Conservation (phyloP, 352 stramenopile species). For the Globisporangium echinulatum region DNA sequence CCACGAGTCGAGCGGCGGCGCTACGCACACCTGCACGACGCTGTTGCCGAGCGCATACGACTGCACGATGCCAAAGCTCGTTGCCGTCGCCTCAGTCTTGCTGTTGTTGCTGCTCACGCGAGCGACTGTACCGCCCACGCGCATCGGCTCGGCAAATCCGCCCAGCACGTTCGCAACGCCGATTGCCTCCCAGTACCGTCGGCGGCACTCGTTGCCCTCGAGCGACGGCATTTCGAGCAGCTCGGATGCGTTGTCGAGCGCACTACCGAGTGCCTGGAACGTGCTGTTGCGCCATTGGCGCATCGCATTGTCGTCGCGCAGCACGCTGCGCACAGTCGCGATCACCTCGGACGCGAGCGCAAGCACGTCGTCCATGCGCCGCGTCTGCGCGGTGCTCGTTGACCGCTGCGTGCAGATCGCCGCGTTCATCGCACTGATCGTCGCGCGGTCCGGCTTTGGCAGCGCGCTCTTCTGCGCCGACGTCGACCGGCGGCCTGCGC, state of each 20-base stretch:
- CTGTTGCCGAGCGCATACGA: constrained; percentile 37
- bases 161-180: constrained; percentile 39
- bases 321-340: constrained; percentile 21
- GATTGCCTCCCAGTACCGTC: constrained; percentile 31
- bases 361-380: constrained; percentile 18
- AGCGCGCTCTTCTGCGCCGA: constrained; percentile 20
- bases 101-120: constrained; percentile 3
- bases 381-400: constrained; percentile 1
- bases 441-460: constrained; percentile 26
- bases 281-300: constrained; percentile 22
- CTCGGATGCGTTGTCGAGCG: constrained; percentile 10
- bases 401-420: constrained; percentile 11
- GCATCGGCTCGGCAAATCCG: constrained; percentile 34
- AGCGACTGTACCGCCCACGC: constrained; percentile 29
- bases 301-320: constrained; percentile 12
- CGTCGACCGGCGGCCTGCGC: constrained; percentile 29
- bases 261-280: constrained; percentile 17
- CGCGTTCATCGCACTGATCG: constrained; percentile 42
- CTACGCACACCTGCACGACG: constrained; percentile 10
- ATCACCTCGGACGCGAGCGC: constrained; percentile 35
- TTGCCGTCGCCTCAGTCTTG: constrained; percentile 1
- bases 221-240: constrained; percentile 11
- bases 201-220: background rate
- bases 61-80: constrained; percentile 16
- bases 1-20: background rate